Conservation (phyloP, 352 stramenopile genomes). For the Phytophthora macrochlamydospora region DNA sequence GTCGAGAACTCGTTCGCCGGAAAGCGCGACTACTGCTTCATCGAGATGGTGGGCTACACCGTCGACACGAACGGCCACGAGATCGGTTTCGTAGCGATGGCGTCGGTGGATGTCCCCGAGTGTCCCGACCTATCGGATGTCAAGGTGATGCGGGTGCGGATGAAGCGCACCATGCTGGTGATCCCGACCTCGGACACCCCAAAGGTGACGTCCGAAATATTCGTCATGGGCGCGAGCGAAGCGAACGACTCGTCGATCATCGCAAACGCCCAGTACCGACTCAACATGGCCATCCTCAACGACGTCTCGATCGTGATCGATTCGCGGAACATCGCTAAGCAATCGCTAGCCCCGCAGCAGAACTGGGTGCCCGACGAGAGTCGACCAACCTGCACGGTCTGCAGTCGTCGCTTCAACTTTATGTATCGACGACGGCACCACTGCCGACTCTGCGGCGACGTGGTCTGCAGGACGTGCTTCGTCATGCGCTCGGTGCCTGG, state of each 20-base stretch:
- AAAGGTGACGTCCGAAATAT: slow-evolving; percentile 48
- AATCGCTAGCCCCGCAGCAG: slow-evolving; percentile 29
- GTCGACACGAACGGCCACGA: slow-evolving; percentile 40
- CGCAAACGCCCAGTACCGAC: slow-evolving; percentile 44
- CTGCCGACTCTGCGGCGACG: slow-evolving; percentile 55
- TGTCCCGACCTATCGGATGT: slow-evolving; percentile 41
- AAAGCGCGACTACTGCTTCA: slow-evolving; percentile 49
- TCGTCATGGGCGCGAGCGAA: slow-evolving; percentile 47
- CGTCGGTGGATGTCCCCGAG: slow-evolving; percentile 51
- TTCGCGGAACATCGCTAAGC: slow-evolving; percentile 51
- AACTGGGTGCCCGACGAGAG: slow-evolving; percentile 48
- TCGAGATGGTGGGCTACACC: slow-evolving; percentile 60
- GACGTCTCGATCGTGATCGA: slow-evolving; percentile 65
- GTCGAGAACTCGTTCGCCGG: slow-evolving; percentile 33
- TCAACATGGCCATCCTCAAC: slow-evolving; percentile 53
- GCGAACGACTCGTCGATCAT: slow-evolving; percentile 38
- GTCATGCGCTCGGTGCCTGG: slow-evolving; percentile 42
- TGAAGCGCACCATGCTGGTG: slow-evolving; percentile 57
- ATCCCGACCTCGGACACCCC: slow-evolving; percentile 29
- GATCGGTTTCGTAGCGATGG: slow-evolving; percentile 43
- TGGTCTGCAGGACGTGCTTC: slow-evolving; percentile 59
- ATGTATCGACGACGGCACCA: slow-evolving; percentile 49
- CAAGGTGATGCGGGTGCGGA: slow-evolving; percentile 41
- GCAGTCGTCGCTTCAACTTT: slow-evolving; percentile 35
- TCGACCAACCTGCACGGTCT: slow-evolving; percentile 38